phyloP scores from a whole-genome alignment of 2,329 filamentous ascomycete species.

The Keithomyces neogunnii region DNA sequence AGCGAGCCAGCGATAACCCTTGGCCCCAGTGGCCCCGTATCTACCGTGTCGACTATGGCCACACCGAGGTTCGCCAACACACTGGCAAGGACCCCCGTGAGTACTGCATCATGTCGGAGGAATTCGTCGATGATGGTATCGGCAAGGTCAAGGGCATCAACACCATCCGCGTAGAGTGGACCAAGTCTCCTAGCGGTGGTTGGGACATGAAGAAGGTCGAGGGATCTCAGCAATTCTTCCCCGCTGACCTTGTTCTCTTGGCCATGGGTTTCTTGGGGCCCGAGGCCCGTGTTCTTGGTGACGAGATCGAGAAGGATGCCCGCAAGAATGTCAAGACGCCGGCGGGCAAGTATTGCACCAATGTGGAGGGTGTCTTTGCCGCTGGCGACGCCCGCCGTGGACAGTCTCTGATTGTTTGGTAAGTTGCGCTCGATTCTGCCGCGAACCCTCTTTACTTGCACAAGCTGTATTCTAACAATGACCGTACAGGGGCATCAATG shows the following conservation, averaged over 20 bases:
- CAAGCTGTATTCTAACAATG: slow-evolving; percentile 21
- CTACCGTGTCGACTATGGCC: slow-evolving; percentile 97
- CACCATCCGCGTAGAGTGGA: slow-evolving; percentile 93
- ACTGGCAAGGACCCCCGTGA: slow-evolving; percentile 94
- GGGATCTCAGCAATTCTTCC: slow-evolving; percentile 91
- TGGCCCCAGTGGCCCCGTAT: slow-evolving; percentile 98
- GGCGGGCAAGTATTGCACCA: slow-evolving; percentile 80
- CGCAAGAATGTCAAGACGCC: slow-evolving; percentile 96
- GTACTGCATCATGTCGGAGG: slow-evolving; percentile 97
- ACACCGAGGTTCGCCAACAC: slow-evolving; percentile 91
- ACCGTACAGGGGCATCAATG: slow-evolving; percentile 75
- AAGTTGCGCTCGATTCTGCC: slow-evolving; percentile 28
- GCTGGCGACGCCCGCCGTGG: slow-evolving; percentile 92
- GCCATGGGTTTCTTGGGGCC: slow-evolving; percentile 98
- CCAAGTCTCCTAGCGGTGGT: slow-evolving; percentile 75
- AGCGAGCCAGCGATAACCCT: slow-evolving; percentile 89
- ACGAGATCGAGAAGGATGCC: slow-evolving; percentile 82
- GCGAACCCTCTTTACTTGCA: background rate
- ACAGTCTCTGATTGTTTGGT: slow-evolving; percentile 94
- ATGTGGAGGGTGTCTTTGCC: slow-evolving; percentile 80
- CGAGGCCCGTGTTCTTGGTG: slow-evolving; percentile 78
- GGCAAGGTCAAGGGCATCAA: slow-evolving; percentile 94
- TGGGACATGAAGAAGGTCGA: slow-evolving; percentile 99
- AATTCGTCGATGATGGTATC: slow-evolving; percentile 82
- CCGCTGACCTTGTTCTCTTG: slow-evolving; percentile 83